Conservation (phyloP, 2,329 filamentous ascomycete species). For the Colletotrichum eleusines region DNA sequence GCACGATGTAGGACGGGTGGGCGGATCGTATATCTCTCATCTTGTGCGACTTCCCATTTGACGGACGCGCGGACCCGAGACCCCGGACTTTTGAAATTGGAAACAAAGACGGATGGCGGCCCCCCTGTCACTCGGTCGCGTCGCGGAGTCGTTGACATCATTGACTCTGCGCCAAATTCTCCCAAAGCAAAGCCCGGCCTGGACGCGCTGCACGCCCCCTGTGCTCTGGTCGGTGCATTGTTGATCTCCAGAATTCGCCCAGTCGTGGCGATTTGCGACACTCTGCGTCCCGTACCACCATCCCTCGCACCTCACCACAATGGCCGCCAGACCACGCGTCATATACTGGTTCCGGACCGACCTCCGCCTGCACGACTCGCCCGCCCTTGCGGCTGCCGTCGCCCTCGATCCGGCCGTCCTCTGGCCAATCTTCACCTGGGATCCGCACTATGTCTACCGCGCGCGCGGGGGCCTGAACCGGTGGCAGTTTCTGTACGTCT, state of each 20-base stretch:
- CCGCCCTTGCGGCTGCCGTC: constrained; percentile 77
- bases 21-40: constrained; percentile 4
- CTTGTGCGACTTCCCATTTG: background rate
- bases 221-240: background rate
- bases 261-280: background rate
- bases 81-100: background rate
- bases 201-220: background rate
- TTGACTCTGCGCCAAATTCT: constrained; percentile 52
- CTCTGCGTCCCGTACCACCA: too few species aligned
- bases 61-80: constrained; percentile 11
- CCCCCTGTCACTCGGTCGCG: background rate
- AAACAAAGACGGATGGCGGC: background rate
- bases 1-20: background rate
- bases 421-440: constrained; percentile 85
- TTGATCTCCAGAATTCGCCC: background rate
- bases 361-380: constrained; percentile 81
- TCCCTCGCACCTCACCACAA: background rate
- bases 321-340: constrained; percentile 54
- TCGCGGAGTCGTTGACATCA: constrained; percentile 45
- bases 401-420: constrained; percentile 76
- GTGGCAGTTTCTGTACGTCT: constrained; percentile 75
- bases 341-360: constrained; percentile 87
- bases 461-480: constrained; percentile 78
- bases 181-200: background rate
- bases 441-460: constrained; percentile 82